Conservation (phyloP, 1,284 basidiomycete species). For the Athelia sp. region DNA sequence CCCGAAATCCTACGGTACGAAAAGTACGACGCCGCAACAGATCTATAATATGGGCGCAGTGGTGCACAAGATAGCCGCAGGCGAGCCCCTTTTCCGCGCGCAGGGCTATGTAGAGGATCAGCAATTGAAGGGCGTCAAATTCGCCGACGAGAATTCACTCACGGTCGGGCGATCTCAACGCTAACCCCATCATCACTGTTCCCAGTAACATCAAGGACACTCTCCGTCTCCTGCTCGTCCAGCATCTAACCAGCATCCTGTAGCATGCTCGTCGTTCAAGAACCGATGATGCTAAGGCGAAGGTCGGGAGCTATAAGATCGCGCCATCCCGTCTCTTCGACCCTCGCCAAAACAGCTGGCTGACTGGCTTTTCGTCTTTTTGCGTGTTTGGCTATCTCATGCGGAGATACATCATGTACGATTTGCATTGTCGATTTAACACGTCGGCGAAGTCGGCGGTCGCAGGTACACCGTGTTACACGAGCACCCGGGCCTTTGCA, state of each 20-base stretch:
- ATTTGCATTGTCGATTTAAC: too few species aligned
- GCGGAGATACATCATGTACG: too few species aligned
- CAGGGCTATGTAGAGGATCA: slow-evolving; percentile 95
- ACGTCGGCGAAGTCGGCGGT: too few species aligned
- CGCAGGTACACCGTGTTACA: too few species aligned
- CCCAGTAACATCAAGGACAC: slow-evolving; percentile 85
- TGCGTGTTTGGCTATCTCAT: too few species aligned
- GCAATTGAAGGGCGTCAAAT: slow-evolving; percentile 78
- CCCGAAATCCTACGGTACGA: slow-evolving; percentile 97
- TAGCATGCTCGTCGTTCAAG: slow-evolving; percentile 85
- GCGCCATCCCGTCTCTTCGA: too few species aligned
- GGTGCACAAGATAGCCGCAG: slow-evolving; percentile 92
- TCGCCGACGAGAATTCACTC: slow-evolving; percentile 83
- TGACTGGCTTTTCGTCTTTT: too few species aligned
- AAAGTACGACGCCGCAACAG: slow-evolving; percentile 97
- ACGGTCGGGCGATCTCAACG: slow-evolving; percentile 17
- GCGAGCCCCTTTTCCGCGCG: slow-evolving; percentile 91
- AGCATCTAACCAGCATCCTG: slow-evolving; percentile 83
- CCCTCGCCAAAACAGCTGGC: too few species aligned
- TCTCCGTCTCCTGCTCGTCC: slow-evolving; percentile 76
- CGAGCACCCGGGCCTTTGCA: too few species aligned
- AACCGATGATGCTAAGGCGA: too few species aligned
- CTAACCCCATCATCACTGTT: background rate
- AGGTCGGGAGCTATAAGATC: too few species aligned
- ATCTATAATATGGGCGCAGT: slow-evolving; percentile 99